Base-by-base conservation (phyloP, 106 monocot species). In the Narthecium ossifragum region DNA sequence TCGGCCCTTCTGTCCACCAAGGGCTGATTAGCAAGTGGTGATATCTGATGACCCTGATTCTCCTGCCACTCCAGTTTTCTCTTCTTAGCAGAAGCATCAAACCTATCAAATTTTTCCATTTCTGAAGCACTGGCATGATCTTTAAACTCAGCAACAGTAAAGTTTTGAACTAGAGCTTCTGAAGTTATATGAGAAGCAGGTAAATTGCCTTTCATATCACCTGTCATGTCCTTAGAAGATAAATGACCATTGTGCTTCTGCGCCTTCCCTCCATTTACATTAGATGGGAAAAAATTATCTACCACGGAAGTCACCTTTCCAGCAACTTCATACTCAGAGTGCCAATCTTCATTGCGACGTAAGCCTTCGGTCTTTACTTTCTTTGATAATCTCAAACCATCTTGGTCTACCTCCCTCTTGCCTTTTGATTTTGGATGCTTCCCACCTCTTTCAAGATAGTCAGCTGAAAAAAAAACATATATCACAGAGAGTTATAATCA, bases 341-440 rank as follows among this genome's bases (percentile, higher is more conserved):
- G 13, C 59, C 34, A 50, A 59, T 59, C 57, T 18, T 67, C 59
- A 50, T 49, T 2, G 59, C 31, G 25, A 51, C 8, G 32, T 21
- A 23, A 22, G 6, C 14, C 51, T 22, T 52, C 53, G 31, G 30
- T 17, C 27, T 61, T 70, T 4, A 61, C 3, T 53, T 53, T 70
- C 31, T 70, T 70, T 20, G 60, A 61, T 8, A 26, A 18, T 70
- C 40, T 70, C 21, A 38, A 11, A 26, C 39, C 61, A 53, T 52
- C 61, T 61, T 61, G 52, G 29, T 30, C 52, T 17, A 22, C 17
- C 1, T 41, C 52, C 28, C 51, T 26, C 51, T 52, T 70, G 58
- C 26, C 53, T 40, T 53, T 53, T 25, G 53, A 53, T 41, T 60
- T 70, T 12, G 34, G 61, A 15, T 31, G 51, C 27, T 60, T 61